phyloP scores from a whole-genome alignment of 257 asterid species.

The Solanum chaucha region DNA sequence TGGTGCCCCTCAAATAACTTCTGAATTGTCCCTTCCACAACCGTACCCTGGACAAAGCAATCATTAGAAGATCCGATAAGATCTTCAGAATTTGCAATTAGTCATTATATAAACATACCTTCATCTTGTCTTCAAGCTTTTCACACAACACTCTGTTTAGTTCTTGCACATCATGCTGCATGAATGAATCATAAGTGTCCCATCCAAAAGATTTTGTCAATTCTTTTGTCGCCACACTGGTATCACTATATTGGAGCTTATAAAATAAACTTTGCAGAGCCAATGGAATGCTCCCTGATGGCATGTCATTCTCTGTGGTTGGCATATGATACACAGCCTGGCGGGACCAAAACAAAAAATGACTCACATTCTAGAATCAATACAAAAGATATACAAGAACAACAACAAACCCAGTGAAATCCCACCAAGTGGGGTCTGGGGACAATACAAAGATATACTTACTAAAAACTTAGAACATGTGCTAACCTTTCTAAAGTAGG shows the following conservation, averaged over 20 bases:
- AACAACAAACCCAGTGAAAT: neutral
- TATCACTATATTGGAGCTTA: slow-evolving; percentile 89
- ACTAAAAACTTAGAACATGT: slow-evolving; percentile 5
- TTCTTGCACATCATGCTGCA: slow-evolving; percentile 99
- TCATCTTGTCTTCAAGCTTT: slow-evolving; percentile 98
- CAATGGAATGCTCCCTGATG: slow-evolving; percentile 98
- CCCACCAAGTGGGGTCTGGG: neutral
- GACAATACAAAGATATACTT: neutral
- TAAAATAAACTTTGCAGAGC: slow-evolving; percentile 96
- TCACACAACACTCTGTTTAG: slow-evolving; percentile 87
- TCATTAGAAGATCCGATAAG: slow-evolving; percentile 11
- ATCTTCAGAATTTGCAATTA: neutral
- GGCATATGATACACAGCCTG: slow-evolving; percentile 99
- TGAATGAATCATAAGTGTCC: slow-evolving; percentile 95
- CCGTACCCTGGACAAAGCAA: slow-evolving; percentile 73
- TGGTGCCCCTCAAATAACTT: slow-evolving; percentile 96
- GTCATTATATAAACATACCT: slow-evolving; percentile 38
- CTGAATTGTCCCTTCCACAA: slow-evolving; percentile 98
- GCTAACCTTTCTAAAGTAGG: slow-evolving; percentile 88
- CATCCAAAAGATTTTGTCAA: slow-evolving; percentile 98
- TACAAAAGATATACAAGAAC: neutral
- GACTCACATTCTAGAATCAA: slow-evolving; percentile 10
- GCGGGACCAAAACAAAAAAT: slow-evolving; percentile 8
- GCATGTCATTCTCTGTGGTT: slow-evolving; percentile 96
- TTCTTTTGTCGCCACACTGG: slow-evolving; percentile 95